phyloP scores from a whole-genome alignment of 257 asterid species.

The Euphrasia confusa region DNA sequence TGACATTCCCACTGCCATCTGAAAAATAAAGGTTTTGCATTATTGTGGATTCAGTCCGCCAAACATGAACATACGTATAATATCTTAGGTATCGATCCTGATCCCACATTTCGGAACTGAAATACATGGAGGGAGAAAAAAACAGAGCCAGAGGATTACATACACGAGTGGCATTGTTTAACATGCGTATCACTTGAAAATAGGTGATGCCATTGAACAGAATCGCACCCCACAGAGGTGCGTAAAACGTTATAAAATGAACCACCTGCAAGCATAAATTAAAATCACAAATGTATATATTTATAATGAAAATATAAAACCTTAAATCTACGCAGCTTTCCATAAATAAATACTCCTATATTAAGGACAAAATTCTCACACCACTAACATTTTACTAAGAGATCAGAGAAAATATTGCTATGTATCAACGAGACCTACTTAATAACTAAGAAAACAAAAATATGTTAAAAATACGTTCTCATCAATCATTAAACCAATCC shows the following conservation, averaged over 20 bases:
- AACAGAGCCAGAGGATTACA: slow-evolving; percentile 31
- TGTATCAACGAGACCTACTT: too few relatives aligned
- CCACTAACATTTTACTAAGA: too few relatives aligned
- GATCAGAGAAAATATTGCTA: too few relatives aligned
- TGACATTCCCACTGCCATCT: slow-evolving; percentile 98
- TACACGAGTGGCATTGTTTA: slow-evolving; percentile 97
- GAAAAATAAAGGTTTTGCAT: slow-evolving; percentile 28
- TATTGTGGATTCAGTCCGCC: not conserved
- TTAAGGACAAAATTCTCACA: too few relatives aligned
- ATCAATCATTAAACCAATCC: too few relatives aligned
- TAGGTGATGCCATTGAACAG: slow-evolving; percentile 94
- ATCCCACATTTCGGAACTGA: slow-evolving; percentile 6
- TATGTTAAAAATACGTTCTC: too few relatives aligned
- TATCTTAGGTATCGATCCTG: too few relatives aligned
- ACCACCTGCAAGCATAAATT: slow-evolving; percentile 55
- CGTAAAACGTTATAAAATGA: slow-evolving; percentile 86
- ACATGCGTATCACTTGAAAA: slow-evolving; percentile 98
- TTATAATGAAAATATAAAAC: not conserved
- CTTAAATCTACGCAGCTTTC: not conserved
- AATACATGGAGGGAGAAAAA: slow-evolving; percentile 16
- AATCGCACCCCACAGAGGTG: slow-evolving; percentile 98
- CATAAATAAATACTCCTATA: not conserved
- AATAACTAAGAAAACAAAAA: too few relatives aligned
- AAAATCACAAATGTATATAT: slow-evolving; percentile 18
- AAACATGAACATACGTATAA: too few relatives aligned